phyloP scores from a whole-genome alignment of 1,284 basidiomycete genomes.

The Boletus sp. region DNA sequence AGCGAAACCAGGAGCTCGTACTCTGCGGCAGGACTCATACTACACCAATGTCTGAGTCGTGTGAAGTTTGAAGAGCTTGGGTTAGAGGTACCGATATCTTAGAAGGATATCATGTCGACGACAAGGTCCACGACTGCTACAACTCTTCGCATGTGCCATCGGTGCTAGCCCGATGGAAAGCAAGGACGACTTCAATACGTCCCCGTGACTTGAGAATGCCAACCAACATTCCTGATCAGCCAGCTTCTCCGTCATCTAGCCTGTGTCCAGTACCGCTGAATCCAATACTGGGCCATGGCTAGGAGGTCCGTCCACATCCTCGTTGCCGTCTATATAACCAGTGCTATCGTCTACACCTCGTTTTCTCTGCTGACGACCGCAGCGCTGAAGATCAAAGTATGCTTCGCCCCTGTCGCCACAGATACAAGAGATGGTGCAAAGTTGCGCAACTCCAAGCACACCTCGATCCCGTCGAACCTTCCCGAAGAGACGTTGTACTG shows the following conservation, averaged over 20 bases:
- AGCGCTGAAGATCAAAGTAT: constrained; percentile 14
- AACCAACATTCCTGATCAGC: constrained; percentile 13
- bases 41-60: background rate
- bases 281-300: constrained; percentile 2
- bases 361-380: constrained; percentile 28
- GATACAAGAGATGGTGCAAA: background rate
- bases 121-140: background rate
- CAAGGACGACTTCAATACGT: no score
- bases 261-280: background rate
- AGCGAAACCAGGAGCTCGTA: constrained; percentile 27
- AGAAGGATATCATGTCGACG: no score
- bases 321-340: constrained; percentile 24
- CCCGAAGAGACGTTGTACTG: constrained; percentile 21
- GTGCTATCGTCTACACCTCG: constrained; percentile 36
- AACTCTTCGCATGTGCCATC: background rate
- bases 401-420: constrained; percentile 5
- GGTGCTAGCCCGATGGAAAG: no score
- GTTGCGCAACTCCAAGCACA: background rate
- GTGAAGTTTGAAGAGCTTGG: constrained; percentile 1
- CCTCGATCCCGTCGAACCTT: constrained; percentile 2
- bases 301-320: constrained; percentile 19
- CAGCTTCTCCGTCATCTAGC: background rate
- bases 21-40: background rate
- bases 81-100: no score
- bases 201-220: constrained; percentile 15